Percentiles rank a stretch among this genome's conserved stretches.
Evolutionary conservation across 225 moss, liverwort and hornwort species (phyloP).

Genomic region (Straminergon stramineum): DNA sequence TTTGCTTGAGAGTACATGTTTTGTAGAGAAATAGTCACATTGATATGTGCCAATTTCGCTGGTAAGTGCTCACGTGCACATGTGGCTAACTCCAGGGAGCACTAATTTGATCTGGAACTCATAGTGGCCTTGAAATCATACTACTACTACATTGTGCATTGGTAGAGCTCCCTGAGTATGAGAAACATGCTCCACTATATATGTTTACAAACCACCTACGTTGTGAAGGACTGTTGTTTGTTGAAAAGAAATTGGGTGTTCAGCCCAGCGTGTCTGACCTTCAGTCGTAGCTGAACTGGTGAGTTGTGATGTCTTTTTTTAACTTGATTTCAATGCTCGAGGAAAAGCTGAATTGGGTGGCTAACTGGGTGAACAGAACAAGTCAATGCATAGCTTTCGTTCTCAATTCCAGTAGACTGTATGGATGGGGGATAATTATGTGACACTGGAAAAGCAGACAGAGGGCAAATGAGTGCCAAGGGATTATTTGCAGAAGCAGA

Average conservation of each 20-base stretch:
- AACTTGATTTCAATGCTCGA: background rate
- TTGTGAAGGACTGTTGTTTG: background rate
- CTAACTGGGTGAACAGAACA: background rate
- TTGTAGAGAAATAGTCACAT: background rate
- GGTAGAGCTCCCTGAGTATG: too few relatives aligned
- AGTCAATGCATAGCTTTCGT: background rate
- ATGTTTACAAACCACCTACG: too few relatives aligned
- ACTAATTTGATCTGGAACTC: background rate
- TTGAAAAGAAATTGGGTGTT: background rate
- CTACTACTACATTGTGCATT: background rate
- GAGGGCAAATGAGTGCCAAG: background rate
- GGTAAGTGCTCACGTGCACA: background rate
- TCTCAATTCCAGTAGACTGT: background rate
- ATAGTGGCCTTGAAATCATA: background rate
- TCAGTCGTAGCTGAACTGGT: background rate
- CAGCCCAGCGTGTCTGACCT: background rate
- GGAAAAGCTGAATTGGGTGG: background rate
- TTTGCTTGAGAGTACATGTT: background rate
- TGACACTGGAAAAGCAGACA: background rate
- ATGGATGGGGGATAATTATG: background rate
- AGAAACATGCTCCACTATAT: too few relatives aligned
- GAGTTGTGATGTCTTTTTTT: background rate
- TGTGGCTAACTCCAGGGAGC: background rate
- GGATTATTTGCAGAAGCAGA: background rate
- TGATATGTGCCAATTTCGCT: background rate